Evolutionary conservation across 2,329 filamentous ascomycete species (phyloP).

Genomic region (Curvularia lunata): DNA sequence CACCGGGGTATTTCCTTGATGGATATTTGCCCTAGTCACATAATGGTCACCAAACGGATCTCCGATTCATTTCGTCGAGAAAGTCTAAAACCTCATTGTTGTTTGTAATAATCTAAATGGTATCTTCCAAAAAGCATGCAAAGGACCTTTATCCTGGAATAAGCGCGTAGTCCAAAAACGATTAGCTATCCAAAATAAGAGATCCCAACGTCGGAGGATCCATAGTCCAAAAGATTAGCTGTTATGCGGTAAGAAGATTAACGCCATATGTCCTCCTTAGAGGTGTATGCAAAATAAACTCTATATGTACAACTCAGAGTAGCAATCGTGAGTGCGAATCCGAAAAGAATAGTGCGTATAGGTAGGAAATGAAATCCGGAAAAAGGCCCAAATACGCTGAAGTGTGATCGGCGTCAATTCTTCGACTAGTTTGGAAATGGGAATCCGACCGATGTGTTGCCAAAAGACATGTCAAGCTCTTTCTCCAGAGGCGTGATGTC

Average conservation of each 20-base stretch:
- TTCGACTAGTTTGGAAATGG: conserved; percentile 8
- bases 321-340: background rate
- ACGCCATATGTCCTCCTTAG: conserved; percentile 5
- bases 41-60: too few species aligned
- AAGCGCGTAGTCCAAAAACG: conserved; percentile 3
- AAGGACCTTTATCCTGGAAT: background rate
- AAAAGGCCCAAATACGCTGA: background rate
- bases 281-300: conserved; percentile 9
- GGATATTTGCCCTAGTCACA: background rate
- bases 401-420: background rate
- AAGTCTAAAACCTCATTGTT: background rate
- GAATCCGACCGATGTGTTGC: conserved; percentile 19
- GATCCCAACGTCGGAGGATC: background rate
- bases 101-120: conserved; percentile 7
- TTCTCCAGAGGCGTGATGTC: conserved; percentile 36
- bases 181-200: background rate
- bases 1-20: background rate
- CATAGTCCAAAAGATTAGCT: background rate
- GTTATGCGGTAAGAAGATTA: conserved; percentile 2
- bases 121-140: conserved; percentile 1
- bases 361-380: background rate
- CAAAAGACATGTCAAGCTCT: conserved; percentile 41
- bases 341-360: background rate
- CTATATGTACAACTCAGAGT: conserved; percentile 11
- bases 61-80: background rate